Evolutionary conservation across 257 asterid genomes (phyloP).

Genomic region (Rubia yunnanensis): DNA sequence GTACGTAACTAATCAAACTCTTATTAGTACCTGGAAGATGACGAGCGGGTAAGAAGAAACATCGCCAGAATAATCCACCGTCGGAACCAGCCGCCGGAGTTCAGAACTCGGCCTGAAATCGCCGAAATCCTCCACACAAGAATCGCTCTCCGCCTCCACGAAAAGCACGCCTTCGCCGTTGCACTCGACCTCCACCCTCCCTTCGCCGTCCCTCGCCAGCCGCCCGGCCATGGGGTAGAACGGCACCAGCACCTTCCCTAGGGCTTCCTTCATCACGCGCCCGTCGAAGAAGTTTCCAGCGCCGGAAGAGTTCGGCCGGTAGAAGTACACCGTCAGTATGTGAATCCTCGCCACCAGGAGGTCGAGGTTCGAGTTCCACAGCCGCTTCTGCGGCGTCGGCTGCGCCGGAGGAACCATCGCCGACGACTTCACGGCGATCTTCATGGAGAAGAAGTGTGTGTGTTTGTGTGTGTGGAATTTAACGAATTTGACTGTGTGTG

Average conservation of each 20-base stretch:
- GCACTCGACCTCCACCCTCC: conserved; percentile 36
- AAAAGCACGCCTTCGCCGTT: conserved; percentile 32
- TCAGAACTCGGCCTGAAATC: conserved; percentile 31
- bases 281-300: conserved; percentile 23
- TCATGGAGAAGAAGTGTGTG: neutral
- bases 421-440: conserved; percentile 21
- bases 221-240: conserved; percentile 46
- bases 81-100: conserved; percentile 22
- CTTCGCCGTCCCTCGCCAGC: conserved; percentile 23
- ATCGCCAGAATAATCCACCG: conserved; percentile 23
- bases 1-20: too few relatives aligned
- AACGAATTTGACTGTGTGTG: neutral
- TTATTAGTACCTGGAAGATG: conserved; percentile 27
- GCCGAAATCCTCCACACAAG: conserved; percentile 28
- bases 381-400: conserved; percentile 22
- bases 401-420: conserved; percentile 22
- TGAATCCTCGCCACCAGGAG: conserved; percentile 30
- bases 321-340: conserved; percentile 28
- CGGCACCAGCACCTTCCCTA: conserved; percentile 28
- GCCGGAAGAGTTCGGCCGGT: conserved; percentile 20
- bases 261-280: conserved; percentile 23
- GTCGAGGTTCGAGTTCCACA: conserved; percentile 33
- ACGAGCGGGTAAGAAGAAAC: conserved; percentile 28
- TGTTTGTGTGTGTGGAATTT: neutral
- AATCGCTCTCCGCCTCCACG: conserved; percentile 37